Base-by-base conservation (phyloP, 2,329 filamentous ascomycete genomes). In the Sclerotiophoma versabilis region DNA sequence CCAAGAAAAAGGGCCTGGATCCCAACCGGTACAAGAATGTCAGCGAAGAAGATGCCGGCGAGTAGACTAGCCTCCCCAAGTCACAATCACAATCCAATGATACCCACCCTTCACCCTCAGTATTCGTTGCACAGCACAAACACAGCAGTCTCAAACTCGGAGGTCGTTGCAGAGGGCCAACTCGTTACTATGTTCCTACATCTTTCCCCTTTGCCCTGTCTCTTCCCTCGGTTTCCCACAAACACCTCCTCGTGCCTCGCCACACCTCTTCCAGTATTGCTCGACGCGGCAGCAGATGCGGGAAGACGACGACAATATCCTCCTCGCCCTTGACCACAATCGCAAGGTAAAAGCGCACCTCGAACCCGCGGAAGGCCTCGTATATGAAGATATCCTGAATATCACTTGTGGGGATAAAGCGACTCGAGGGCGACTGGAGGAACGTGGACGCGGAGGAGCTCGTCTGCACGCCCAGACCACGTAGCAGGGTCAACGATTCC, bases 351-450 rank as follows among this genome's bases (percentile, higher is more conserved):
- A 93, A 96, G 33, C 88, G 81, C 29, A 98, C 92, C 76, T 93
- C 91, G 69, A 97, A 96, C 0, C 93, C 93, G 52, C 86, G 86
- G 76, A 98, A 98, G 3, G 93, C 95, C 79, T 99, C 95, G 73
- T 97, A 92, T 44, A 99, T 90, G 48, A 97, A 86, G 51, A 99
- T 88, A 73, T 99, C 95, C 71, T 91, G 91, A 53, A 99, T 96
- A 76, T 91, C 88, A 37, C 89, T 90, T 0, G 93, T 96, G 0
- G 95, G 93, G 54, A 99, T 98, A 74, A 91, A 91, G 43, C 87
- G 80, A n/a, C 86, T 89, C 1, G 82, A 81, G 2, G 84, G 77
- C 8, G 80, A 80, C 30, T 82, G 81, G 6, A 93, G 80, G 67
- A 91, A 92, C 8, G 87, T 89, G 1, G 82, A 76, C 8, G 87